These are phyloP conservation scores for Emiliania huxleyi DNA, from an alignment of 78 protist genomes.

Conservation along the genomic window DNA sequence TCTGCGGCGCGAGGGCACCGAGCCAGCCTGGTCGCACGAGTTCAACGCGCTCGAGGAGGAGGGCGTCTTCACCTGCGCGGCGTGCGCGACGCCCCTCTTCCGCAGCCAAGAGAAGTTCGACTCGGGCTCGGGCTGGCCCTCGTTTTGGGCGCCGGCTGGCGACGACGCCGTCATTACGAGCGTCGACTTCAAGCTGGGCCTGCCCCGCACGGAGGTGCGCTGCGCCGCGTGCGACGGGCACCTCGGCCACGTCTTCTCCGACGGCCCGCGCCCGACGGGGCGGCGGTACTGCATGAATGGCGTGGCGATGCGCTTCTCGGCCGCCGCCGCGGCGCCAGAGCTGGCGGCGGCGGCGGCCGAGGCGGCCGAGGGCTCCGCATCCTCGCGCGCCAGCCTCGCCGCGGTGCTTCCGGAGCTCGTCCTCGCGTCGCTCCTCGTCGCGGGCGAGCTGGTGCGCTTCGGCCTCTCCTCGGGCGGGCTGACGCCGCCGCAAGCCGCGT, in stretches of 20 bases:
- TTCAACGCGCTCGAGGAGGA: background rate
- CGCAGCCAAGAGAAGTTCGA: background rate
- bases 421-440: background rate
- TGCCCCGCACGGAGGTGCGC: background rate
- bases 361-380: background rate
- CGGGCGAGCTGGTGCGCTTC: background rate
- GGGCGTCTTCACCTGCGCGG: background rate
- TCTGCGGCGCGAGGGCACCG: background rate
- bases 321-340: background rate
- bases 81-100: background rate
- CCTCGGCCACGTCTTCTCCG: slow-evolving; percentile 8
- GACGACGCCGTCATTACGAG: background rate
- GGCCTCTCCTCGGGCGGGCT: too few species aligned
- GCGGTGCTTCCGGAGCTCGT: background rate
- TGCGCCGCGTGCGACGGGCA: background rate
- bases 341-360: background rate
- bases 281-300: background rate
- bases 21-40: background rate
- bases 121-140: slow-evolving; percentile 16
- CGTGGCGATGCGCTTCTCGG: background rate
- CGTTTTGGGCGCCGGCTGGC: background rate
- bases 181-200: background rate
- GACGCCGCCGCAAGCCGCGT: too few species aligned
- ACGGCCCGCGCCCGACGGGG: background rate
- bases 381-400: background rate